Percentiles rank a stretch among this genome's conserved stretches.
These are phyloP conservation scores for Ophiognomonia clavigignenti-juglandacearum DNA, from an alignment of 2,329 filamentous ascomycete genomes.

Conservation along the genomic window DNA sequence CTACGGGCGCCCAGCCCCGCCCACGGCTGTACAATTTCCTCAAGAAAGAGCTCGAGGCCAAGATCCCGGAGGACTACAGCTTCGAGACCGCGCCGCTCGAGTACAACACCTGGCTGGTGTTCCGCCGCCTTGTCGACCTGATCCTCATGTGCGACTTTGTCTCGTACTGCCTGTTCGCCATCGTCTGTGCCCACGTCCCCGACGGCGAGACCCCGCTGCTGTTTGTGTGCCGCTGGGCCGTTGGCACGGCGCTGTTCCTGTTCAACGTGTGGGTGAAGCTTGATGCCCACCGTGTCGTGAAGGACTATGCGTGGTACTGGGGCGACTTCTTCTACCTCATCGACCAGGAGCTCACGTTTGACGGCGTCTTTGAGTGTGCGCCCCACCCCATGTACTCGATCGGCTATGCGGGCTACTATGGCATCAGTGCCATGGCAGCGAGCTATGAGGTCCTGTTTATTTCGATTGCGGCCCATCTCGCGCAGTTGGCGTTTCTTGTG, in stretches of 20 bases:
- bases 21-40: slow-evolving; percentile 79
- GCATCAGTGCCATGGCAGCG: slow-evolving; percentile 95
- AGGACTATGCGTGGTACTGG: slow-evolving; percentile 99
- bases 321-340: slow-evolving; percentile 99
- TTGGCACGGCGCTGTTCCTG: slow-evolving; percentile 72
- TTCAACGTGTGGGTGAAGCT: slow-evolving; percentile 99
- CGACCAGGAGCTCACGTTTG: slow-evolving; percentile 95
- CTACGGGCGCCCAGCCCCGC: slow-evolving; percentile 74
- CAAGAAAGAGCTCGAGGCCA: slow-evolving; percentile 87
- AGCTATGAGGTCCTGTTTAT: slow-evolving; percentile 98
- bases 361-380: slow-evolving; percentile 98
- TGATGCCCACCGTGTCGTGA: slow-evolving; percentile 94
- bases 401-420: slow-evolving; percentile 96
- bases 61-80: slow-evolving; percentile 88
- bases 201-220: slow-evolving; percentile 65
- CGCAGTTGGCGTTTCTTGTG: slow-evolving; percentile 89
- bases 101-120: slow-evolving; percentile 98
- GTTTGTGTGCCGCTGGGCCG: slow-evolving; percentile 69
- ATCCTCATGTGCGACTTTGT: slow-evolving; percentile 99
- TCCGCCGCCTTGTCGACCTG: slow-evolving; percentile 90
- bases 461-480: slow-evolving; percentile 88
- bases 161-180: slow-evolving; percentile 92
- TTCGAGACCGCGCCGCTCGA: slow-evolving; percentile 92
- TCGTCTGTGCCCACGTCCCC: slow-evolving; percentile 77
- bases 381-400: slow-evolving; percentile 99